Base-by-base conservation (phyloP, 345 rosid species). In the Microthlaspi erraticum region DNA sequence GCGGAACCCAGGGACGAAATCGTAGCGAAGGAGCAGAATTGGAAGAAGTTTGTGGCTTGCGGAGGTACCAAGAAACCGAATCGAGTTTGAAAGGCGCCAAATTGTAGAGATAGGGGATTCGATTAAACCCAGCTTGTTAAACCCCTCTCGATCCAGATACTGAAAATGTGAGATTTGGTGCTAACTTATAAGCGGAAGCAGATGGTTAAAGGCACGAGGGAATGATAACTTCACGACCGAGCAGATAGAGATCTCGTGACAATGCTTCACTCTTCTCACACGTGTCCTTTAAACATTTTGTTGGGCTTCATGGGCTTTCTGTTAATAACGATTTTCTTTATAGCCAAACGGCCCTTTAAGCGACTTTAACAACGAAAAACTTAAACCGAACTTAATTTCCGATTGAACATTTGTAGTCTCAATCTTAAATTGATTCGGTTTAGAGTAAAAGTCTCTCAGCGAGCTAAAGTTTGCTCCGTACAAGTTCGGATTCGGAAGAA, bases 171-270 rank as follows among this genome's bases (percentile, higher is more conserved):
- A 52, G 68, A 11, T 26, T 67, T 53, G 44, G 78, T 53, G 34
- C 36, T 8, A 53, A 23, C 29, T 74, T 74, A 74, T 68, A 75
- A 68, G 64, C 73, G 33, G 43, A 66, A 60, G 55, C 14, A 19
- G 72, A 42, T 66, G 77, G 50, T 32, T 65, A 23, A n/a, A 51
- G 69, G 50, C 10, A 54, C 42, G 36, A 26, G 70, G 74, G 70
- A 45, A 53, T 68, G 78, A 61, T 68, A 75, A 61, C 20, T 53
- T 75, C 74, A 75, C 78, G 58, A 38, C 58, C 58, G 64, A 68
- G 70, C 64, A 68, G 52, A 42, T 75, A 60, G 29, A 61, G 68
- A 60, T 61, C 48, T 45, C 58, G 18, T 75, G 16, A 75, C 78
- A 26, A 31, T 8, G 12, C 50, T 36, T 0, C 11, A 5, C 5